A percentile compares a stretch with the other conserved stretches of the same genome.
Conservation (phyloP, 306 rosid species). For the Glycine latifolia region DNA sequence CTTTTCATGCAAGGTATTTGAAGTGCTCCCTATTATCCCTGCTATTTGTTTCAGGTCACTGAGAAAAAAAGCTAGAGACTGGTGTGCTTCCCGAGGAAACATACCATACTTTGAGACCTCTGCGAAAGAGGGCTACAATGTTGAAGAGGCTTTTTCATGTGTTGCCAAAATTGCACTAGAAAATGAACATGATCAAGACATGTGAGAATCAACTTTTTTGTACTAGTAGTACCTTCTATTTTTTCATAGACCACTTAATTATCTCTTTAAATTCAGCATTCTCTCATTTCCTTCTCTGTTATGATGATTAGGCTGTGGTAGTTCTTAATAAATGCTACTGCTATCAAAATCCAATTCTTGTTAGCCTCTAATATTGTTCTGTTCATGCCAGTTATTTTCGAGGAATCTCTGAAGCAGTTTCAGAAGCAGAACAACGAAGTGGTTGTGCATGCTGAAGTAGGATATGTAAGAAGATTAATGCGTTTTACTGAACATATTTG, state of each 20-base stretch:
- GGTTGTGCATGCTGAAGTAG: slow-evolving; percentile 75
- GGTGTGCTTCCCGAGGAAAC: slow-evolving; percentile 82
- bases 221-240: slow-evolving; percentile 1
- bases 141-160: slow-evolving; percentile 77
- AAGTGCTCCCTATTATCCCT: neutral
- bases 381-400: slow-evolving; percentile 66
- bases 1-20: neutral
- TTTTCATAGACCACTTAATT: slow-evolving; percentile 12
- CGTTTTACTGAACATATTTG: slow-evolving; percentile 17
- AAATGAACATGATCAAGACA: slow-evolving; percentile 73
- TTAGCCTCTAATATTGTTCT: slow-evolving; percentile 17
- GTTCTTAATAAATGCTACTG: neutral
- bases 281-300: neutral
- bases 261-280: slow-evolving; percentile 2
- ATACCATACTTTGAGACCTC: slow-evolving; percentile 93
- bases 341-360: neutral
- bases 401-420: slow-evolving; percentile 78
- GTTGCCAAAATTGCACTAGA: slow-evolving; percentile 69
- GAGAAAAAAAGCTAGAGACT: slow-evolving; percentile 72
- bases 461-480: neutral
- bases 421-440: slow-evolving; percentile 75
- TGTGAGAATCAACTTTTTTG: slow-evolving; percentile 52
- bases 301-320: neutral
- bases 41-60: slow-evolving; percentile 61
- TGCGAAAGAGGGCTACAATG: slow-evolving; percentile 75